These are phyloP conservation scores for Stachybotrys chartarum DNA, from an alignment of 2,329 filamentous ascomycete species.

Conservation along the genomic window DNA sequence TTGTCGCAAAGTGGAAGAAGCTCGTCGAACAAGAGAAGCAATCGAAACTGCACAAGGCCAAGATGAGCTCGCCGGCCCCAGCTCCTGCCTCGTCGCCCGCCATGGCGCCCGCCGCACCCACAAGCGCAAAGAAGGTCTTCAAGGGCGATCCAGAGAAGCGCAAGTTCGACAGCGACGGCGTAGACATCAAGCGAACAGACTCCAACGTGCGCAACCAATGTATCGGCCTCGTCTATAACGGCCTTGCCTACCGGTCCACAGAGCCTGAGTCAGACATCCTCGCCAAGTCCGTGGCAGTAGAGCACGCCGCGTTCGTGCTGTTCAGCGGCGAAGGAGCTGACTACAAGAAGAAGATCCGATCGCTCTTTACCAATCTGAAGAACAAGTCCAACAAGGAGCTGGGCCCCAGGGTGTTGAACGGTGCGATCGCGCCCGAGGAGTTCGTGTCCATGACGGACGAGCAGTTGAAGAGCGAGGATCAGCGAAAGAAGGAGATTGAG, in stretches of 20 bases:
- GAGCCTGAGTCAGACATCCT: constrained; percentile 67
- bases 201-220: constrained; percentile 72
- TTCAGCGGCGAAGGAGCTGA: constrained; percentile 64
- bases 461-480: constrained; percentile 83
- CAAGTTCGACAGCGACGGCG: constrained; percentile 72
- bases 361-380: constrained; percentile 91
- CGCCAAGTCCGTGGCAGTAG: constrained; percentile 71
- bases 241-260: constrained; percentile 64
- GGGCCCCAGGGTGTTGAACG: constrained; percentile 66
- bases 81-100: constrained; percentile 49
- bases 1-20: constrained; percentile 83
- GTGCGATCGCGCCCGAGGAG: constrained; percentile 60
- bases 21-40: constrained; percentile 62
- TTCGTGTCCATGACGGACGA: constrained; percentile 87
- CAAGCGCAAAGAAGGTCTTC: constrained; percentile 41
- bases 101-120: constrained; percentile 31
- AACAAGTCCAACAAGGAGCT: constrained; percentile 79
- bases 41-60: constrained; percentile 34
- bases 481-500: constrained; percentile 66
- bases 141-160: constrained; percentile 69
- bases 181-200: constrained; percentile 70
- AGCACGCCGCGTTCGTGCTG: constrained; percentile 64
- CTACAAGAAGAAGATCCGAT: constrained; percentile 86
- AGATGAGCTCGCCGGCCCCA: constrained; percentile 31
- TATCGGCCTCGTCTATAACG: constrained; percentile 90